phyloP scores from a whole-genome alignment of 2,329 filamentous ascomycete species.

The Nectriaceae sp. region DNA sequence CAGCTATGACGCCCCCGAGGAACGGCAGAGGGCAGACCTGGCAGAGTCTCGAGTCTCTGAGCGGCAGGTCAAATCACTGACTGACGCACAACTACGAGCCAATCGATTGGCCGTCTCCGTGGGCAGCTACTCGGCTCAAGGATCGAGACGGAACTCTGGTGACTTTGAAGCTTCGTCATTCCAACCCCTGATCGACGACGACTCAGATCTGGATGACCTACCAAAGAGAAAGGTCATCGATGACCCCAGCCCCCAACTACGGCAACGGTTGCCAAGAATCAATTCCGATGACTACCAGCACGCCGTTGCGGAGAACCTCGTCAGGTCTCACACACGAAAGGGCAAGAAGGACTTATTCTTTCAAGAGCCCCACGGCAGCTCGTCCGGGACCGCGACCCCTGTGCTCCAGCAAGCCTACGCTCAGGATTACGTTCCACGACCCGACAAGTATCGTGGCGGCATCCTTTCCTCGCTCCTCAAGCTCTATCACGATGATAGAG shows the following conservation, averaged over 20 bases:
- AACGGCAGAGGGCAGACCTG: conserved; percentile 41
- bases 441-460: conserved; percentile 70
- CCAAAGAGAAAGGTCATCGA: conserved; percentile 16
- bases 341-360: conserved; percentile 35
- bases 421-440: conserved; percentile 63
- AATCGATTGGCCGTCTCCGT: conserved; percentile 42
- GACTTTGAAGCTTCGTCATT: conserved; percentile 34
- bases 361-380: conserved; percentile 22
- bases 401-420: conserved; percentile 50
- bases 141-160: conserved; percentile 38
- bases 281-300: conserved; percentile 23
- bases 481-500: conserved; percentile 59
- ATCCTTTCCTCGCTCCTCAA: conserved; percentile 73
- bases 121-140: conserved; percentile 39
- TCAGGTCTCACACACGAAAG: conserved; percentile 35
- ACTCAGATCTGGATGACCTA: conserved; percentile 32
- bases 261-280: conserved; percentile 19
- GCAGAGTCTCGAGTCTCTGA: conserved; percentile 40
- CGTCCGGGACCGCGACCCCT: conserved; percentile 41
- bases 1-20: conserved; percentile 43
- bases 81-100: conserved; percentile 41
- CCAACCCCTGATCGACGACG: conserved; percentile 32
- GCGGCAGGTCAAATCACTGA: conserved; percentile 42
- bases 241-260: conserved; percentile 24
- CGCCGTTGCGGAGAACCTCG: conserved; percentile 36